These are phyloP conservation scores for Daucus carota DNA, from an alignment of 129 eudicot species.

Conservation along the genomic window DH1_v3.0 NC_030388.2:32769001-32769500, in stretches of 20 bases:
- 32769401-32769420: not conserved
- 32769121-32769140: constrained; percentile 18
- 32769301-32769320: not conserved
- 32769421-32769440: not conserved
- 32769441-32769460: not conserved
- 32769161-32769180: not conserved
- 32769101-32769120: constrained; percentile 40
- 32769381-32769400: not conserved
- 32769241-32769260: constrained; percentile 65
- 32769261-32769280: constrained; percentile 62
- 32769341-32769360: not conserved
- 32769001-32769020: constrained; percentile 36
- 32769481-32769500: no score
- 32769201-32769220: constrained; percentile 53
- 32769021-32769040: constrained; percentile 66
- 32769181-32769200: constrained; percentile 10
- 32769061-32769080: constrained; percentile 47
- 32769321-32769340: not conserved
- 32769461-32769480: no score
- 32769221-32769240: constrained; percentile 67
- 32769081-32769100: constrained; percentile 60
- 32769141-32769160: constrained; percentile 12
- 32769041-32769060: constrained; percentile 54
- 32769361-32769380: not conserved
- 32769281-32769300: constrained; percentile 29